phyloP scores from a whole-genome alignment of 2,329 filamentous ascomycete species.

The Alternaria arborescens region DNA sequence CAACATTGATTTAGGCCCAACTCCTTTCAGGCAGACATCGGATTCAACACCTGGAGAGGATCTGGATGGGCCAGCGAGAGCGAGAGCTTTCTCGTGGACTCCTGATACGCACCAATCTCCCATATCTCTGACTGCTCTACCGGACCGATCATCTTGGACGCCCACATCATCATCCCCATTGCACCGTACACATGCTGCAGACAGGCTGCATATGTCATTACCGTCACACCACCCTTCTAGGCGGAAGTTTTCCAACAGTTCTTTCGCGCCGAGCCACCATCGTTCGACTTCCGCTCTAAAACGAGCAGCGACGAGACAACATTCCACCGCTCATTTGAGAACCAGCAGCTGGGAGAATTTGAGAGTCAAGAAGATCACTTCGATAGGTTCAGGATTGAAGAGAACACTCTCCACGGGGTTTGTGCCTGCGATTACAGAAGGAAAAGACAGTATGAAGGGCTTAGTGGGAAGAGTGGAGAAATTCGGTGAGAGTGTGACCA shows the following conservation, averaged over 20 bases:
- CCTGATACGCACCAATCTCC: not conserved
- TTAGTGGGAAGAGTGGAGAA: conserved; percentile 4
- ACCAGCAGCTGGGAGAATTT: conserved; percentile 1
- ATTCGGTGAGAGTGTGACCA: not conserved
- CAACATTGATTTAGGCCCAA: not conserved
- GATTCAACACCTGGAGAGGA: not conserved
- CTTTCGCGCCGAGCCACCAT: not conserved
- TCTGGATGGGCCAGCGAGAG: not conserved
- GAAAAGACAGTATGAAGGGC: not conserved
- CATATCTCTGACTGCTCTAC: too few species aligned
- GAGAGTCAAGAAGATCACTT: not conserved
- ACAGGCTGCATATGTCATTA: not conserved
- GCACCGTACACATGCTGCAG: not conserved
- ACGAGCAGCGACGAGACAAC: not conserved
- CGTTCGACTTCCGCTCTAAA: not conserved
- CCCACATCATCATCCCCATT: not conserved
- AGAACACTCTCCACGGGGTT: not conserved
- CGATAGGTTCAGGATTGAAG: conserved; percentile 2
- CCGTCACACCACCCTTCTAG: not conserved
- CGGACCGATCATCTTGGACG: not conserved
- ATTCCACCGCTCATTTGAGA: not conserved
- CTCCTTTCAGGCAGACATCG: not conserved
- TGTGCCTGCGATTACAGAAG: not conserved
- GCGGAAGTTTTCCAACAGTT: not conserved
- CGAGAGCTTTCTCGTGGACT: conserved; percentile 9